Percentiles rank a stretch among this genome's conserved stretches.
These are phyloP conservation scores for Capniomyces stellatus DNA, from an alignment of 371 early-diverging fungal genomes.

Conservation along the genomic window DNA sequence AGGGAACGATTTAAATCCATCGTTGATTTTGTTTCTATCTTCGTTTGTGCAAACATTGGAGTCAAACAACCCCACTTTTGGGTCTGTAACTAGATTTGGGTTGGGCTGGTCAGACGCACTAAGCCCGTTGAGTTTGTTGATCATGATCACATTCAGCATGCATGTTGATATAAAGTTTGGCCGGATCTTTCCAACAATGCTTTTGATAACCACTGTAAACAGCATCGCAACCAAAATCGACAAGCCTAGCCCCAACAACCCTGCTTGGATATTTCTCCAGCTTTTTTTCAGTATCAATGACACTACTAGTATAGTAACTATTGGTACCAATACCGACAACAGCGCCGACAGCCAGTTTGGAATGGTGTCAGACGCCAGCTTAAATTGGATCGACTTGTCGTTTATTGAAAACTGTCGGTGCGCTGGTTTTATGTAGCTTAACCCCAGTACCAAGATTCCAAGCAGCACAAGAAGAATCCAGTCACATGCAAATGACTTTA, in stretches of 20 bases:
- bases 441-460: conserved; percentile 31
- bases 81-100: conserved; percentile 15
- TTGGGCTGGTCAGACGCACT: background rate
- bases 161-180: conserved; percentile 88
- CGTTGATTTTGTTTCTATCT: conserved; percentile 32
- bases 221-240: conserved; percentile 41
- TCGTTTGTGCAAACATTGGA: conserved; percentile 38
- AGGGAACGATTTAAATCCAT: conserved; percentile 80
- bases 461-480: conserved; percentile 42
- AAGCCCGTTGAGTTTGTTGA: background rate
- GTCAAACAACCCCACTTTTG: conserved; percentile 32
- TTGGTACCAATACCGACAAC: conserved; percentile 36
- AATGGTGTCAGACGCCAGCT: conserved; percentile 26
- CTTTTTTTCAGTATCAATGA: conserved; percentile 24
- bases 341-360: conserved; percentile 35
- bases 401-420: conserved; percentile 47
- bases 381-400: conserved; percentile 45
- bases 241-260: conserved; percentile 35
- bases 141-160: conserved; percentile 19
- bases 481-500: too few species aligned
- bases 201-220: conserved; percentile 51
- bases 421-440: conserved; percentile 42
- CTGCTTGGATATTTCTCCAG: conserved; percentile 46
- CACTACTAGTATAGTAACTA: conserved; percentile 24
- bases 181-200: conserved; percentile 49